Evolutionary conservation across 2,329 filamentous ascomycete genomes (phyloP).

Genomic region (Penicillium janthinellum): DNA sequence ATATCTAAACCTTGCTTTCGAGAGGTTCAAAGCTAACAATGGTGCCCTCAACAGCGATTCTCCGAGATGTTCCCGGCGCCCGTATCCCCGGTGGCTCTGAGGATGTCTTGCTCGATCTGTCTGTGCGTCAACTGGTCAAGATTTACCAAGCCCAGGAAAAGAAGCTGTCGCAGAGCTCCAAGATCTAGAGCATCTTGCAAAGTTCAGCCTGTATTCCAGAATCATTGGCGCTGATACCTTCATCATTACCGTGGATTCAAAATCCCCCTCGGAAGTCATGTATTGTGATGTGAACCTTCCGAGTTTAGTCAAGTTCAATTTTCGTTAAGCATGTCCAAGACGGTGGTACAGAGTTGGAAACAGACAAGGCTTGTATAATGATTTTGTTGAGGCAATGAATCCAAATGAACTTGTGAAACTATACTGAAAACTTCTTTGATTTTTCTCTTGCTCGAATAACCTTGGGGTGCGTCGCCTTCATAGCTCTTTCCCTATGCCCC

Average conservation of each 20-base stretch:
- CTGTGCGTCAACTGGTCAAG: conserved; percentile 70
- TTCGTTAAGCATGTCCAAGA: too few species aligned
- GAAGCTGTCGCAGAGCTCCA: conserved; percentile 32
- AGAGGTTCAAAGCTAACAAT: conserved; percentile 20
- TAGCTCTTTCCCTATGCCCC: background rate
- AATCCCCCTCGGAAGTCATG: background rate
- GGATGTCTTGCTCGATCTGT: conserved; percentile 71
- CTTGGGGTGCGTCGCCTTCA: too few species aligned
- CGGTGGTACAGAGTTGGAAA: too few species aligned
- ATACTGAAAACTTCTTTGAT: too few species aligned
- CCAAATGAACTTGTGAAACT: too few species aligned
- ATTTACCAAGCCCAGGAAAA: conserved; percentile 53
- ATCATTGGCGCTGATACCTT: background rate
- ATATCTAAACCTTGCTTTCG: background rate
- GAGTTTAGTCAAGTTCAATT: too few species aligned
- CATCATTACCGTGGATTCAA: background rate
- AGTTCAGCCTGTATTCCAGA: background rate
- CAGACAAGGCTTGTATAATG: too few species aligned
- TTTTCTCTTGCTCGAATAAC: too few species aligned
- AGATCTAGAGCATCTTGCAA: conserved; percentile 18
- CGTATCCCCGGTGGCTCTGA: conserved; percentile 70
- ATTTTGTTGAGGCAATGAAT: too few species aligned
- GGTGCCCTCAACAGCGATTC: conserved; percentile 53
- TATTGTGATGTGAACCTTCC: too few species aligned
- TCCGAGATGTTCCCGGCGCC: conserved; percentile 64